Evolutionary conservation across 2,329 filamentous ascomycete species (phyloP), one percentile per base, ranked within the genome.

Genomic region (Aureobasidium sp.): DNA sequence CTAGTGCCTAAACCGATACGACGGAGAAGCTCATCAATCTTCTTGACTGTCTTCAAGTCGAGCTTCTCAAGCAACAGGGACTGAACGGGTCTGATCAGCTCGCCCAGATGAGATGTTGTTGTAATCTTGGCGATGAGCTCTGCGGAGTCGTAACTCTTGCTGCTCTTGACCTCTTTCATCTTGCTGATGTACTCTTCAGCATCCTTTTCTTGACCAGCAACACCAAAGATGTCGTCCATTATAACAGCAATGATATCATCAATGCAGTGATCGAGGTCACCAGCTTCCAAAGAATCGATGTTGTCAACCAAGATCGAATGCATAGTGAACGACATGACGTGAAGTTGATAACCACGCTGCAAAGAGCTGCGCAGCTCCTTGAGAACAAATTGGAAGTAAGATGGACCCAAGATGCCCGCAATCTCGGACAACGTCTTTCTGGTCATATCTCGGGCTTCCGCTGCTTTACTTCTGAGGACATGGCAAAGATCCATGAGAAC

Each of bases 101-200:
- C 80, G 42, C 85, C 82, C 5, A 97, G 77, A 54, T 84, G 81
- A 48, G 71, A 75, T 21, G 96, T 76, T 1, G 90, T 91, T 1
- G 88, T 84, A 42, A 84, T 90, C 63, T 85, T 88, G 22, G 93
- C 86, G 59, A 97, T 78, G 14, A 97, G 76, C 68, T 97, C 91
- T 84, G 97, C 94, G 0, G 93, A 95, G 65, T 98, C 94, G 63
- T 90, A 95, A 66, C 90, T 96, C 75, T 97, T 98, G 75, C 88
- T 96, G 69, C 88, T 93, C 74, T 95, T 97, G 54, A 98, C 85
- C 71, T 98, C 93, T 69, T 94, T 95, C 85, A 94, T 96, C 69
- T 91, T 87, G 66, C 84, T 95, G 53, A 86, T 85, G 67, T 98
- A 98, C 50, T 90, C 93, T 62, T 96, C 90, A 0, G 91, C 91